These are phyloP conservation scores for Alternaria incomplexa DNA, from an alignment of 2,329 filamentous ascomycete species.

Conservation along the genomic window DNA sequence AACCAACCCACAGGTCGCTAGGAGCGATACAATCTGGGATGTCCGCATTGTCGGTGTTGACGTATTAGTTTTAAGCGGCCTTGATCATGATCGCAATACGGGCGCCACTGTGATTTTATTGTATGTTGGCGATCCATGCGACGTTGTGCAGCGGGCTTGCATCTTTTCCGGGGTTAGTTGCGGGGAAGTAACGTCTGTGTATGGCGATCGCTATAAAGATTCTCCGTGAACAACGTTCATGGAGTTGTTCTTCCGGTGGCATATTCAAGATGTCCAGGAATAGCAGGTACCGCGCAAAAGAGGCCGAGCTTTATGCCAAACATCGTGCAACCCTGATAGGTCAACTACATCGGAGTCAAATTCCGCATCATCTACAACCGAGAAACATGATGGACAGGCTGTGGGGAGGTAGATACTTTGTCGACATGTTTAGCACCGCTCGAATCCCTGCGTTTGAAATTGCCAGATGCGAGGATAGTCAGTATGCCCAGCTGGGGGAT, in stretches of 20 bases:
- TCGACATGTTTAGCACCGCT: too few relatives aligned
- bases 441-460: too few relatives aligned
- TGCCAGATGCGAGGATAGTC: too few relatives aligned
- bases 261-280: background rate
- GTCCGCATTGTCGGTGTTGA: background rate
- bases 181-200: slow-evolving; percentile 1
- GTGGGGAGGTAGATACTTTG: too few relatives aligned
- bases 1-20: background rate
- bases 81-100: fast-evolving
- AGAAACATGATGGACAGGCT: too few relatives aligned
- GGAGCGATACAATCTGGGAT: background rate
- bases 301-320: background rate
- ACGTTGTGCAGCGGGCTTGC: background rate
- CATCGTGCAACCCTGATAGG: background rate
- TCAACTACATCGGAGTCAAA: background rate
- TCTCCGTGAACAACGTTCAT: background rate
- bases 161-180: background rate
- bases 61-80: fast-evolving
- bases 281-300: background rate
- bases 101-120: background rate
- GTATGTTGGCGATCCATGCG: background rate
- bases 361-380: too few relatives aligned
- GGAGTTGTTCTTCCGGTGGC: background rate
- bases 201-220: slow-evolving; percentile 9
- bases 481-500: too few relatives aligned